Evolutionary conservation across 1,139 yeast species (phyloP).

Genomic region (Zygosaccharomyces sapae): DNA sequence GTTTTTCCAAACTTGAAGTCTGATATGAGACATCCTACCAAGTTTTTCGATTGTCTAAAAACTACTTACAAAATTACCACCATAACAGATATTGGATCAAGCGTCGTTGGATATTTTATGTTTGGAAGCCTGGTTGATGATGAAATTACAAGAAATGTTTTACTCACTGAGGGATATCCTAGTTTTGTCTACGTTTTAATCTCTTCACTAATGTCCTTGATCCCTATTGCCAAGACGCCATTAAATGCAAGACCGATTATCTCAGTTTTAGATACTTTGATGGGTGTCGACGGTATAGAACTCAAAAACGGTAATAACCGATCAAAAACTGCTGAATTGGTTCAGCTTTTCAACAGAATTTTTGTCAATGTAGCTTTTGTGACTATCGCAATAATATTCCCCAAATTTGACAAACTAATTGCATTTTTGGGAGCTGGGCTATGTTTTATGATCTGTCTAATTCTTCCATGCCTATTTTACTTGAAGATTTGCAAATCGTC

Average conservation of each 20-base stretch:
- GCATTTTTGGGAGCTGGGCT: slow-evolving; percentile 80
- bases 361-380: slow-evolving; percentile 44
- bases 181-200: slow-evolving; percentile 56
- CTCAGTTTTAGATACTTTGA: slow-evolving; percentile 54
- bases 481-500: slow-evolving; percentile 51
- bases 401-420: slow-evolving; percentile 76
- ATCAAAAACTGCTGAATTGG: slow-evolving; percentile 20
- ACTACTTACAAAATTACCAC: slow-evolving; percentile 64
- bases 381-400: slow-evolving; percentile 54
- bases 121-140: slow-evolving; percentile 73
- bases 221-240: slow-evolving; percentile 87
- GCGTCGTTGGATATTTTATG: slow-evolving; percentile 79
- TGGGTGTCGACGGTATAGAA: slow-evolving; percentile 37
- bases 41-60: slow-evolving; percentile 48
- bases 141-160: slow-evolving; percentile 76
- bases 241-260: slow-evolving; percentile 83
- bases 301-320: slow-evolving; percentile 14
- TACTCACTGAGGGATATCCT: slow-evolving; percentile 72
- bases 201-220: slow-evolving; percentile 68
- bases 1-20: slow-evolving; percentile 75
- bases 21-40: slow-evolving; percentile 75
- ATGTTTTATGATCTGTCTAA: slow-evolving; percentile 75
- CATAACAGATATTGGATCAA: slow-evolving; percentile 69
- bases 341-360: slow-evolving; percentile 35
- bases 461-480: slow-evolving; percentile 72